Conservation (phyloP, 2,329 filamentous ascomycete genomes). For the Diaporthe ampelina region DNA sequence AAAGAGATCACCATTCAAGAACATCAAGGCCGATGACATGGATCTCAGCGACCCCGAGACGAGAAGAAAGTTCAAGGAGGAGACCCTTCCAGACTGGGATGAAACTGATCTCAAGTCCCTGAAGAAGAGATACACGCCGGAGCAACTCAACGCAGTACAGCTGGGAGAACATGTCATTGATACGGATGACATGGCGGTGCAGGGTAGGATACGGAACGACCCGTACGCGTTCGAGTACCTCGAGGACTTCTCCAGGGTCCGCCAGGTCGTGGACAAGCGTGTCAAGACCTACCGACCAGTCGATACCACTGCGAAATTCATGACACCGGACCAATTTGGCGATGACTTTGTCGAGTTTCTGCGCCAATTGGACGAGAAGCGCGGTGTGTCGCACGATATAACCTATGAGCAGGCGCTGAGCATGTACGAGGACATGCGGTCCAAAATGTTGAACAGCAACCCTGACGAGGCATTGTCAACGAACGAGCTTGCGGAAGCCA, state of each 20-base stretch:
- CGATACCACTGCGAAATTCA: slow-evolving; percentile 71
- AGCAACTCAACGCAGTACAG: slow-evolving; percentile 85
- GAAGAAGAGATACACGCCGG: slow-evolving; percentile 78
- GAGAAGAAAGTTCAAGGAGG: slow-evolving; percentile 59
- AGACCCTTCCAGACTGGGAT: slow-evolving; percentile 75
- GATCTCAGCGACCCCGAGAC: slow-evolving; percentile 60
- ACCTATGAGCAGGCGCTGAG: slow-evolving; percentile 60
- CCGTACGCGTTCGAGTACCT: slow-evolving; percentile 81
- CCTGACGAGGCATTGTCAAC: slow-evolving; percentile 51
- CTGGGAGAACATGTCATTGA: slow-evolving; percentile 84
- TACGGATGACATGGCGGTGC: slow-evolving; percentile 78
- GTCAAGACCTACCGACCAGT: slow-evolving; percentile 64
- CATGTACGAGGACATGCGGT: slow-evolving; percentile 61
- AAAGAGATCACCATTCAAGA: slow-evolving; percentile 63
- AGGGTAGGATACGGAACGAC: slow-evolving; percentile 80
- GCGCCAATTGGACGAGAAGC: slow-evolving; percentile 56
- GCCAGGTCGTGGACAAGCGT: slow-evolving; percentile 83
- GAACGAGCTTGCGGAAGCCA: slow-evolving; percentile 27
- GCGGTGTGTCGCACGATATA: slow-evolving; percentile 34
- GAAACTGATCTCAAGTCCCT: slow-evolving; percentile 75
- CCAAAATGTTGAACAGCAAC: slow-evolving; percentile 51
- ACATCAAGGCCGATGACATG: slow-evolving; percentile 65
- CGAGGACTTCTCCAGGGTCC: slow-evolving; percentile 84
- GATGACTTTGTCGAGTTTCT: slow-evolving; percentile 69
- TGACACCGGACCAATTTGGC: slow-evolving; percentile 72